Base-by-base conservation (phyloP, 2,329 filamentous ascomycete genomes). In the Ambrosiella beaveri region DNA sequence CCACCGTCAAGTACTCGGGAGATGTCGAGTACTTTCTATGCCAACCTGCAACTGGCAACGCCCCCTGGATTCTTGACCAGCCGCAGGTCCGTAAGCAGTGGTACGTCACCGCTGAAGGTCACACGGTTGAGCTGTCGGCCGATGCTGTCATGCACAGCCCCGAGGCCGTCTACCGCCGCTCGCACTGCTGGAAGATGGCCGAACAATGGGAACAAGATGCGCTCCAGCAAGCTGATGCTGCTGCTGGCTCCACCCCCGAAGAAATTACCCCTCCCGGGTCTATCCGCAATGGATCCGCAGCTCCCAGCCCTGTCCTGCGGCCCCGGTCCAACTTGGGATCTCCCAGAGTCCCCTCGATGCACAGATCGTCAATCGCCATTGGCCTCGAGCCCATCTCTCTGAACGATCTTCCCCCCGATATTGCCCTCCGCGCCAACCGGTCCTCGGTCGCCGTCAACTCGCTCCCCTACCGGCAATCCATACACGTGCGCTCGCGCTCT, bases 11-110 rank as follows among this genome's bases (percentile, higher is more conserved):
- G 57, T 82, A 77, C 66, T 84, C 80, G 0, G 79, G 88, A 55
- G 82, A 79, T 1, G 84, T 88, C 1, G 87, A 91, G 67, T 88
- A 91, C 70, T 93, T 91, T 71, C 73, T 91, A 36, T 90, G 86
- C 68, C 77, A 88, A 66, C 80, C 85, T 3, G 83, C 86, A 0
- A 79, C 85, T 65, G 84, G 83, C 15, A 82, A 82, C 57, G 75
- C 81, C 0, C 86, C 87, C 0, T 93, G 87, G 87, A 74, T 82
- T 51, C 78, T 81, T 57, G 84, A 85, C 57, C 78, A 79, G 41
- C 74, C 75, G 39, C 73, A 80, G 53, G 77, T 84, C 12, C 77
- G 79, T 64, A 82, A 81, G 71, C 80, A 81, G 65, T 88, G 85
- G 85, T 88, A 86, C 68, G 80, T 85, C 63, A 80, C 86, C 4